phyloP scores from a whole-genome alignment of 495 filamentous ascomycete species.

The Paragyromitra xinjiangensis region DNA sequence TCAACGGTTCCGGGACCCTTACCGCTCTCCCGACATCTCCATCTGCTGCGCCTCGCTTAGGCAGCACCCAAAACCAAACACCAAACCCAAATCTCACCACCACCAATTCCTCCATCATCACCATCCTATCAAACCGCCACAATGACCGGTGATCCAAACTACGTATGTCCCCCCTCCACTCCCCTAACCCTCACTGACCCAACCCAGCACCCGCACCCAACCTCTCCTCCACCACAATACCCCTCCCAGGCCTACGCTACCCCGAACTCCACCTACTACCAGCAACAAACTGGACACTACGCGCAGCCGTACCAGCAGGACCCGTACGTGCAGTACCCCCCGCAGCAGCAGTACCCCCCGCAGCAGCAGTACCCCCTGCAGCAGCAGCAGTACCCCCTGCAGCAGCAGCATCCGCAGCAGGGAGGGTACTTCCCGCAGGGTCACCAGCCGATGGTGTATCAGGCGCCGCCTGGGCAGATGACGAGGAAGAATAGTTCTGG shows the following conservation, averaged over 20 bases:
- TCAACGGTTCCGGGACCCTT: too few relatives aligned
- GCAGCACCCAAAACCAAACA: background rate
- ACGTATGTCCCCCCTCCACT: background rate
- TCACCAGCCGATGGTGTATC: constrained; percentile 47
- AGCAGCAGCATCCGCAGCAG: constrained; percentile 17
- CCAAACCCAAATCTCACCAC: too few relatives aligned
- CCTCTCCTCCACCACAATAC: constrained; percentile 29
- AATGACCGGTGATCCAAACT: constrained; percentile 3
- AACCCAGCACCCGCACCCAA: background rate
- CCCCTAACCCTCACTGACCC: background rate
- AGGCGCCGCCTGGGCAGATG: constrained; percentile 22
- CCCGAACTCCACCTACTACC: constrained; percentile 23
- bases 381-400: constrained; percentile 19
- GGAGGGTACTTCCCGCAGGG: background rate
- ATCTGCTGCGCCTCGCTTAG: too few relatives aligned
- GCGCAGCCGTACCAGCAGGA: constrained; percentile 1
- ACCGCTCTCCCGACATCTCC: too few relatives aligned
- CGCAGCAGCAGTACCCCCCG: background rate
- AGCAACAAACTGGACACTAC: constrained; percentile 3
- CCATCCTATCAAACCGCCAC: background rate
- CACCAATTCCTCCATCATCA: too few relatives aligned
- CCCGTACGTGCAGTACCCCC: background rate
- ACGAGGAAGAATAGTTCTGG: background rate
- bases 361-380: constrained; percentile 9
- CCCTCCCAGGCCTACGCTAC: constrained; percentile 3